Evolutionary conservation across 148 eudicot genomes (phyloP), one percentile per base, ranked within the genome.

Genomic region (Oxyria digyna): DNA sequence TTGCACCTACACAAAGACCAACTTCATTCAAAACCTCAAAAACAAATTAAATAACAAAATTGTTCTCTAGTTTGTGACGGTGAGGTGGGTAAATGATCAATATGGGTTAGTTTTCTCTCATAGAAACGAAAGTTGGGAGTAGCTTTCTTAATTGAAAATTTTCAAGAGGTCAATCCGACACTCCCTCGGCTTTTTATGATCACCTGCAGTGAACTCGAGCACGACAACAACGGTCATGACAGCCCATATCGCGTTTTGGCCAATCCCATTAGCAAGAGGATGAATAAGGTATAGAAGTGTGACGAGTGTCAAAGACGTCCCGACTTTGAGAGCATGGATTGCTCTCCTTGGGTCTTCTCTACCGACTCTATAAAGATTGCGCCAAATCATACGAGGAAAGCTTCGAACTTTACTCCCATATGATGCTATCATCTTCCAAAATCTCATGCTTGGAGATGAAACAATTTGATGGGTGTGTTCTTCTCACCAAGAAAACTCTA

Each of bases 171-270:
- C n/a, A n/a, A n/a, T n/a, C n/a, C n/a, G n/a, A n/a, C n/a, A n/a
- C n/a, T n/a, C n/a, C n/a, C n/a, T n/a, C n/a, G n/a, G n/a, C n/a
- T n/a, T n/a, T n/a, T n/a, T n/a, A n/a, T n/a, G n/a, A n/a, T n/a
- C n/a, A n/a, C n/a, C 98, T 41, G 90, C 98, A 42, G 98, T 87
- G 76, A 93, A 93, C 76, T 93, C 97, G 48, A 93, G 98, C 29
- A 93, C 98, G 26, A 93, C 87, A 0, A 89, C 98, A 8, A 93
- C 98, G 23, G 98, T 93, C 91, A 93, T 89, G 76, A 93, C 85
- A 54, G 98, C 98, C 98, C 96, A 89, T 14, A 89, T 85, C 17
- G 91, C 89, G 72, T 82, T 89, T 23, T 84, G 78, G 17, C 95
- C 98, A 46, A 93, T 75, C 0, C 82, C 85, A 67, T 82, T 40